Evolutionary conservation across 805 yeast species (phyloP), one percentile per base, ranked within the genome.

Genomic region (Cyberlindnera nakhonratchasimensis): DNA sequence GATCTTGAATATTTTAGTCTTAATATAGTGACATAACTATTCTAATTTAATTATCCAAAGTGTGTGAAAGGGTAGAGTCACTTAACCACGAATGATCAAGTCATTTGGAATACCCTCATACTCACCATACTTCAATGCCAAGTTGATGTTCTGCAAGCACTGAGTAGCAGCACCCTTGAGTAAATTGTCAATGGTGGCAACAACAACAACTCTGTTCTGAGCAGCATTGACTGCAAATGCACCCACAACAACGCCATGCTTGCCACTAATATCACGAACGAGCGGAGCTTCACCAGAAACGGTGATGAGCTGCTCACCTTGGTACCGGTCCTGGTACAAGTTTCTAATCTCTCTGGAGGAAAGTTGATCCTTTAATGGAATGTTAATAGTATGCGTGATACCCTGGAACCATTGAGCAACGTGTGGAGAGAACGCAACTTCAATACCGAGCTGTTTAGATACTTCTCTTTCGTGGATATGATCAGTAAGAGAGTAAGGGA

Each of bases 391-490:
- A 58, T 86, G 86, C 2, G 96, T 75, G 53, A 93, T 93, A 55
- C 99, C 99, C 69, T 95, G 98, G 80, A 93, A 93, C 99, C 99
- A 93, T 63, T 85, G 95, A 2, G 97, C 99, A 46, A 93, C 99
- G 59, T 93, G 99, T 17, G 99, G 99, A 51, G 86, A 79, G 64
- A 93, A 93, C 4, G 96, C 91, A 37, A 93, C 88, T 25, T 79
- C 76, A 32, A 69, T 66, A 3, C 95, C 95, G 47, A 93, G 71
- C 53, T 84, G 90, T 13, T 74, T 59, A 31, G 96, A 86, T 47
- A 95, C 84, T 68, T 93, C 99, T 49, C 82, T 79, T 72, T 93
- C 99, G 63, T 93, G 99, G 46, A 93, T 84, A 65, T 93, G 99
- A 63, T 91, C 96, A 11, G 99, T 93, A 57, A 93, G 74, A 5